Conservation (phyloP, 768 basidiomycete genomes). For the Chalciporus sphaerocephalus region DNA sequence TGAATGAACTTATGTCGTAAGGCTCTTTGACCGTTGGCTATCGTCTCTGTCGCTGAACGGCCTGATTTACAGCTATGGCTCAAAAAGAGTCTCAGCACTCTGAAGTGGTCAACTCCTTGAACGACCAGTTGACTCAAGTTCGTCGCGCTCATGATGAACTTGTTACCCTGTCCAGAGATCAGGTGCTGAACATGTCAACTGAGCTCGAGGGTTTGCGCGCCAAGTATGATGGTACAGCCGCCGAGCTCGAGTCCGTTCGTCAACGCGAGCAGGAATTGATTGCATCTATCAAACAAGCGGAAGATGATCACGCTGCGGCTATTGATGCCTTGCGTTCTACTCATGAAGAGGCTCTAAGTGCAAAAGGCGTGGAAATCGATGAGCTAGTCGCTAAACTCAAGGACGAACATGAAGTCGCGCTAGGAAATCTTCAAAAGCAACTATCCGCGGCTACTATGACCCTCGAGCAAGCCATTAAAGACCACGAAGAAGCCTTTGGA, state of each 20-base stretch:
- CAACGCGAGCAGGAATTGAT: conserved; percentile 54
- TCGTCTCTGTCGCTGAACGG: conserved; percentile 6
- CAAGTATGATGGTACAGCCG: conserved; percentile 52
- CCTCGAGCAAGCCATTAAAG: conserved; percentile 47
- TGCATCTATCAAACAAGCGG: conserved; percentile 45
- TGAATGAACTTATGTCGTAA: conserved; percentile 92
- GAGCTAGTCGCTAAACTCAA: conserved; percentile 43
- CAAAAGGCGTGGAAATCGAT: conserved; percentile 41
- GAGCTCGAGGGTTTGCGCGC: conserved; percentile 73
- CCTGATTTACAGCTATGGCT: conserved; percentile 78
- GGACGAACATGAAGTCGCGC: conserved; percentile 42
- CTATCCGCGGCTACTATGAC: conserved; percentile 39
- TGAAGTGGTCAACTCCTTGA: conserved; percentile 71
- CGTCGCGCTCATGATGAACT: conserved; percentile 81
- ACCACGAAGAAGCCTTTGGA: conserved; percentile 59
- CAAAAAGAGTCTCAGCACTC: conserved; percentile 91
- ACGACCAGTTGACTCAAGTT: conserved; percentile 59
- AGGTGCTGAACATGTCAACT: conserved; percentile 86
- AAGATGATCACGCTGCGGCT: conserved; percentile 45
- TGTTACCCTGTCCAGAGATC: conserved; percentile 75
- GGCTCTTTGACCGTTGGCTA: conserved; percentile 26
- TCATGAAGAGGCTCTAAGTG: conserved; percentile 42
- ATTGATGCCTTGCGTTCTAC: conserved; percentile 44
- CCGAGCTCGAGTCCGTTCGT: conserved; percentile 51
- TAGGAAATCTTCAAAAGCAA: conserved; percentile 40